phyloP scores from a whole-genome alignment of 2,329 filamentous ascomycete genomes.

The Grosmannia clavigera region DNA sequence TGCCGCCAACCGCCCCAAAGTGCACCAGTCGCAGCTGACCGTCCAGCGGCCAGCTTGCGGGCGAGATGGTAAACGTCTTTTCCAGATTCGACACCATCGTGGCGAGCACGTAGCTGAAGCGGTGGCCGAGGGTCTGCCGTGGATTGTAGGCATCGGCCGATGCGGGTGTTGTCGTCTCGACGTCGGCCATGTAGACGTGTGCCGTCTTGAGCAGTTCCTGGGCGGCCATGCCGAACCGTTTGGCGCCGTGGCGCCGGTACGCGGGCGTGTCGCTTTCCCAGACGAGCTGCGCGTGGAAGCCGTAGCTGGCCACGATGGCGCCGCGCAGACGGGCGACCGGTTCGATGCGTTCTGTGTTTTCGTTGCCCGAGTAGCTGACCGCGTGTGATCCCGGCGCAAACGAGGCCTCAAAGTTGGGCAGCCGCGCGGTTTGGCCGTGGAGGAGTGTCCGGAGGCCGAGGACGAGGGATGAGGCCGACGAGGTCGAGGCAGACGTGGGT shows the following conservation, averaged over 20 bases:
- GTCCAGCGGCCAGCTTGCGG: conserved; percentile 56
- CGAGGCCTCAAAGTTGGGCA: conserved; percentile 50
- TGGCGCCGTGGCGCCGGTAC: conserved; percentile 63
- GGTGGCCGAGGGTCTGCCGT: not conserved
- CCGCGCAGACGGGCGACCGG: conserved; percentile 39
- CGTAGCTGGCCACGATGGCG: conserved; percentile 80
- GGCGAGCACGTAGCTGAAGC: conserved; percentile 66
- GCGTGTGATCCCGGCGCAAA: conserved; percentile 47
- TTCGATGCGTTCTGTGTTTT: conserved; percentile 12
- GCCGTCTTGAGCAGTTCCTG: conserved; percentile 52
- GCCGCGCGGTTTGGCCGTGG: conserved; percentile 34
- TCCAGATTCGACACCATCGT: conserved; percentile 74
- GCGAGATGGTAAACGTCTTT: conserved; percentile 70
- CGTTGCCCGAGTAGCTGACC: conserved; percentile 22
- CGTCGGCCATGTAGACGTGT: conserved; percentile 35
- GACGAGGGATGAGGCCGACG: conserved; percentile 29
- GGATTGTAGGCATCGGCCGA: not conserved
- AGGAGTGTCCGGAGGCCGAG: conserved; percentile 48
- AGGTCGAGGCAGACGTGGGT: conserved; percentile 18
- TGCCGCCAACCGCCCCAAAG: conserved; percentile 55
- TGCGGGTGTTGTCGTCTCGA: conserved; percentile 13
- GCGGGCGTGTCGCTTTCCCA: conserved; percentile 79
- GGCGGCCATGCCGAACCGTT: conserved; percentile 77
- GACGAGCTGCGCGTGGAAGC: conserved; percentile 77
- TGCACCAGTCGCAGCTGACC: conserved; percentile 59